Base-by-base conservation (phyloP, 2,329 filamentous ascomycete genomes). In the Penicillium olsonii region DNA sequence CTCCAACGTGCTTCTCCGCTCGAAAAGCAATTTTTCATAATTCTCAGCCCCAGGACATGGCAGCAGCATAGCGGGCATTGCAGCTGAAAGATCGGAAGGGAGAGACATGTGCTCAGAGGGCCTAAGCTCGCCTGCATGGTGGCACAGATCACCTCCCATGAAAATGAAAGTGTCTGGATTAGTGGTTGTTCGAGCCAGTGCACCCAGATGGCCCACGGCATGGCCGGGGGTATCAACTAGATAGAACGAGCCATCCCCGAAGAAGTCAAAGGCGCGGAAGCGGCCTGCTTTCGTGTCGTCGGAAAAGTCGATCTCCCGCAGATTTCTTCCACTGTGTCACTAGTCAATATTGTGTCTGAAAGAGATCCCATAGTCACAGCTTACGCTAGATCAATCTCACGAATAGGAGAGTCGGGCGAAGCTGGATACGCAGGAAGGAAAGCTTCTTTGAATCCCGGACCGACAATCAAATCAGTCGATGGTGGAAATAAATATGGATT, bases 141-240 rank as follows among this genome's bases (percentile, higher is more conserved):
- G 77, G 29, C 68, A 73, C 5, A 70, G 65, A 57, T 81, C 78
- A 15, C 75, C 78, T 22, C 75, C 78, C 67, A 81, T 75, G 54
- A 80, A 70, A 22, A 80, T 70, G 57, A 80, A 81, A 1, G 66
- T 59, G 15, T 68, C 63, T 11, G 68, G 68, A n/a, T 24, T 46
- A 2, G 37, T 33, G 2, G 54, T 57, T 0, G 72, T 75, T 7
- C 79, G 67, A 1, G 76, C 79, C 0, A 83, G 67, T 3, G 69
- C 79, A 10, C 48, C 38, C 15, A 60, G 19, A 56, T 83, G 79
- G 1, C 81, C 81, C 0, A 79, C 79, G 3, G 75, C 59, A 27
- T 74, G 68, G 5, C 58, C 58, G 0, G 58, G 56, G 2, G 45
- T 54, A 15, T 54, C 51, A 5, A 77, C 59, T n/a, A 76, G 52